Percentiles rank a stretch among this genome's conserved stretches.
phyloP scores from a whole-genome alignment of 495 filamentous ascomycete species.

The Chaetomidium leptoderma region DNA sequence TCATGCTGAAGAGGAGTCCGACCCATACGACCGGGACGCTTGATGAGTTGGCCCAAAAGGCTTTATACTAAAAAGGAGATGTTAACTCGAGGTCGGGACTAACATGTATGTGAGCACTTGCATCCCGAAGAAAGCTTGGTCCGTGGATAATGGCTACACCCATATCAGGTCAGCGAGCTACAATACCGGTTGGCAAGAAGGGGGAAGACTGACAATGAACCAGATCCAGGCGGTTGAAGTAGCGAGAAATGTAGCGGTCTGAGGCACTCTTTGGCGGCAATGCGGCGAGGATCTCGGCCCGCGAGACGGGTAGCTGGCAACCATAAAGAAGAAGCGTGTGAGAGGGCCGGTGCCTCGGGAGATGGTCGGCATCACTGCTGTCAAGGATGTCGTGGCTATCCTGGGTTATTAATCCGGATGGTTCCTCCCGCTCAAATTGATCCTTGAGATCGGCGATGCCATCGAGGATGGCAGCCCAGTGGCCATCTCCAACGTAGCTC shows the following conservation, averaged over 20 bases:
- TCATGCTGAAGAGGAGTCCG: conserved; percentile 6
- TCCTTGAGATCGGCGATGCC: neutral
- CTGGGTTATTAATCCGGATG: neutral
- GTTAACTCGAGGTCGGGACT: neutral
- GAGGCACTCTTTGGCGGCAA: neutral
- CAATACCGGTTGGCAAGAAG: too few species aligned
- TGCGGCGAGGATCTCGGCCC: neutral
- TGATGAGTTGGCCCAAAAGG: neutral
- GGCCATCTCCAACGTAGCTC: neutral
- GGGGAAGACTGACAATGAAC: neutral
- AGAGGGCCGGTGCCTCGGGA: neutral
- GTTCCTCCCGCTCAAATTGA: conserved; percentile 1
- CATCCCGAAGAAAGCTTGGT: conserved; percentile 3
- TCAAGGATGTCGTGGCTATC: neutral
- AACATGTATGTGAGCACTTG: neutral
- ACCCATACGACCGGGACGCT: neutral
- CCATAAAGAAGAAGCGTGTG: conserved; percentile 1
- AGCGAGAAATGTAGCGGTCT: conserved; percentile 5
- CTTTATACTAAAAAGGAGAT: neutral
- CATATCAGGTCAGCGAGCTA: neutral
- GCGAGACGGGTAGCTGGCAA: neutral
- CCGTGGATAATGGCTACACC: conserved; percentile 2
- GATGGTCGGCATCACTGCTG: too few species aligned
- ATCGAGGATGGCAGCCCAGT: conserved; percentile 4
- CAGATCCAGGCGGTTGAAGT: conserved; percentile 6